These are phyloP conservation scores for Aspergillus cavernicola DNA, from an alignment of 495 filamentous ascomycete genomes.

Conservation along the genomic window DNA sequence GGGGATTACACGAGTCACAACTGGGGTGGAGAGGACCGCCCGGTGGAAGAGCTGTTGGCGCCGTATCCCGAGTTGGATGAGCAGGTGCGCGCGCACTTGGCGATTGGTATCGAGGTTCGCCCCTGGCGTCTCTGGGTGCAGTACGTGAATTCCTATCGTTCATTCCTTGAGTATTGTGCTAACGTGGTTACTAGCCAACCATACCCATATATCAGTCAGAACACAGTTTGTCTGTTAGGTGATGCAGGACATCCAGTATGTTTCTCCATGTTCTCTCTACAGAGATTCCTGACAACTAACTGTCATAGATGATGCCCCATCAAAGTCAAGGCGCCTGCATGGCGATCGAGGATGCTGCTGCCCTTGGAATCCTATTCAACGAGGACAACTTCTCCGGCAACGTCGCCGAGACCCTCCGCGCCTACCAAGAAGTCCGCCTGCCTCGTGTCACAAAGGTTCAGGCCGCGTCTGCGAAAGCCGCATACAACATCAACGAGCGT, in stretches of 20 bases:
- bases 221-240: conserved; percentile 34
- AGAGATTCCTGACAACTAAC: neutral
- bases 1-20: conserved; percentile 40
- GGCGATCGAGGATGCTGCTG: conserved; percentile 50
- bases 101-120: conserved; percentile 42
- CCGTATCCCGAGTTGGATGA: conserved; percentile 43
- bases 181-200: conserved; percentile 23
- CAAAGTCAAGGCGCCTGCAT: conserved; percentile 50
- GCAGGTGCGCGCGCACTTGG: conserved; percentile 36
- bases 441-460: conserved; percentile 44
- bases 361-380: conserved; percentile 44
- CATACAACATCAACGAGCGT: conserved; percentile 48
- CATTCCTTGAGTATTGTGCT: conserved; percentile 11
- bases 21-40: conserved; percentile 36
- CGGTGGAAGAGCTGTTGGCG: conserved; percentile 40
- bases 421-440: conserved; percentile 44
- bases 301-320: conserved; percentile 44
- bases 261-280: neutral
- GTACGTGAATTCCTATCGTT: conserved; percentile 17
- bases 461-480: conserved; percentile 41
- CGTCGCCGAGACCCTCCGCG: conserved; percentile 30
- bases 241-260: conserved; percentile 38
- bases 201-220: conserved; percentile 35
- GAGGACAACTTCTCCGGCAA: conserved; percentile 39
- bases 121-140: conserved; percentile 51